phyloP scores from a whole-genome alignment of 257 asterid species.

The Forsythia suspensa region DNA sequence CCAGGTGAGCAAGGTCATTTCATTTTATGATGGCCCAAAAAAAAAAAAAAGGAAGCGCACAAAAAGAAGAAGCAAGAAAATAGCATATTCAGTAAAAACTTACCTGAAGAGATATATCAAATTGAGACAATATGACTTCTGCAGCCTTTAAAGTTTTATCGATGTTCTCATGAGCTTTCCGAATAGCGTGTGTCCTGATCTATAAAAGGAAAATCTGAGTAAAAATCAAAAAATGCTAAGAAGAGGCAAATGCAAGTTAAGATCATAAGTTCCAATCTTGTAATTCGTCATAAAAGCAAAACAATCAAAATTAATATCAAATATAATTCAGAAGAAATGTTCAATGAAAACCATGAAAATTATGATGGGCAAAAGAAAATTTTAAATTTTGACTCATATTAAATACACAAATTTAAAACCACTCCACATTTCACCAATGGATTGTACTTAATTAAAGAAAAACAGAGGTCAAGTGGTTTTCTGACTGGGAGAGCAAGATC shows the following conservation, averaged over 20 bases:
- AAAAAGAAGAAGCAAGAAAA: conserved; percentile 14
- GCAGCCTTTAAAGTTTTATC: conserved; percentile 96
- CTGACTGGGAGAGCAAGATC: background rate
- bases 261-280: conserved; percentile 21
- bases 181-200: conserved; percentile 94
- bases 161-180: conserved; percentile 95
- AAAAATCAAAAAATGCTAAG: conserved; percentile 6
- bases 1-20: background rate
- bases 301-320: background rate
- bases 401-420: background rate
- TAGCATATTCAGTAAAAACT: conserved; percentile 10
- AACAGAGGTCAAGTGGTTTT: background rate
- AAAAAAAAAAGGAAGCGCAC: background rate
- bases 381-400: conserved; percentile 1
- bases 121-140: conserved; percentile 83
- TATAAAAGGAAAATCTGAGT: conserved; percentile 35
- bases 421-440: background rate
- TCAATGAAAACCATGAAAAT: background rate
- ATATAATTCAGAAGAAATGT: background rate
- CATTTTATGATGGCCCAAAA: background rate
- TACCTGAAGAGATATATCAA: conserved; percentile 94
- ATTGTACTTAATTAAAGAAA: background rate
- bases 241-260: conserved; percentile 2
- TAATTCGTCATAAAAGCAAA: background rate
- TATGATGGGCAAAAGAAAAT: background rate